Evolutionary conservation across 208 protist species (phyloP), one percentile per base, ranked within the genome.

Genomic region (Wallacemonas sp.): DNA sequence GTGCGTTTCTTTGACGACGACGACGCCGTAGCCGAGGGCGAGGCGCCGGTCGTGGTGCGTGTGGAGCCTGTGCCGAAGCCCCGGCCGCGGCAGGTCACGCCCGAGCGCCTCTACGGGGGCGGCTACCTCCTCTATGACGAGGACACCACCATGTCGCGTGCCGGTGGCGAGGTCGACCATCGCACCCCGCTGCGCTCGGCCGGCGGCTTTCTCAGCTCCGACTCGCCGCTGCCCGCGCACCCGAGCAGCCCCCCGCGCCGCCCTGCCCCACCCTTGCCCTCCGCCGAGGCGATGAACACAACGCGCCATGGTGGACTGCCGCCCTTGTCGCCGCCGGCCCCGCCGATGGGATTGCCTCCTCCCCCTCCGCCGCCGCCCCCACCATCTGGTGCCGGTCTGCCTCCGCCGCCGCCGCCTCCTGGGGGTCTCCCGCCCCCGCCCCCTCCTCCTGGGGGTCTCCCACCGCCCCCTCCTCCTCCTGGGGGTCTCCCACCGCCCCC

Each of bases 1-100:
- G 69, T 75, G 61, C 74, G 87, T 12, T 61, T 52, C 45, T 87
- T 78, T 52, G 79, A 86, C 54, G 65, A 85, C 41, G 80, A 85
- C 26, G 84, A 93, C 65, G 79, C 85, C 44, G 72, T 74, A 18
- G 72, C 52, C 16, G 79, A 89, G 64, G 46, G 65, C 29, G 77
- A 80, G 32, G 52, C 52, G 29, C 73, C 76, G 39, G 16, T 25
- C 62, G 41, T 76, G 25, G 50, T 79, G 39, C 66, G 70, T n/a
- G 36, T 68, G 52, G 57, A 70, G 49, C 67, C 42, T 22, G 11
- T 50, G 11, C 45, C 22, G 65, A 22, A 54, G 28, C 8, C 65
- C 55, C 0, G 68, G 44, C 25, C 54, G 31, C 49, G 55, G 29
- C 52, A 59, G n/a, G 39, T 63, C 25, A 57, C 74, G 22, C 75